Conservation (phyloP, 345 rosid genomes). For the Abelmoschus esculentus region DNA sequence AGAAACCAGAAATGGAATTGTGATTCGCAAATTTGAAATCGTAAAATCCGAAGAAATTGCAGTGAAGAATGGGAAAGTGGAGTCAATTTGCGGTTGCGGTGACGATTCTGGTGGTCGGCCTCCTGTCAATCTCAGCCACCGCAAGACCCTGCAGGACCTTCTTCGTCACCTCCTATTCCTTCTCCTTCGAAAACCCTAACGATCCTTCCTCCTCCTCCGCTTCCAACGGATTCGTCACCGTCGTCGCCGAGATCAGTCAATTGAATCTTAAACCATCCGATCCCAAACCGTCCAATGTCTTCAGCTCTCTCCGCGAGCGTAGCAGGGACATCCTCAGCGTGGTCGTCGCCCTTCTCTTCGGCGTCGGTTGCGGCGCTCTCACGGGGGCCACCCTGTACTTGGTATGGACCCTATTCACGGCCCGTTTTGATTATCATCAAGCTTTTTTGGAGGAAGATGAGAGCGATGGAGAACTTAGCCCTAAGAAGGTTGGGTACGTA, state of each 20-base stretch:
- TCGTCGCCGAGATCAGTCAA: slow-evolving; percentile 55
- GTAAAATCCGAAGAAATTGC: not conserved
- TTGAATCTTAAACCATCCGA: slow-evolving; percentile 20
- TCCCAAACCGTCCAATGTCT: slow-evolving; percentile 34
- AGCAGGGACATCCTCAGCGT: slow-evolving; percentile 84
- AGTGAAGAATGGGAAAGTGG: slow-evolving; percentile 6
- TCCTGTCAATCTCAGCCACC: slow-evolving; percentile 27
- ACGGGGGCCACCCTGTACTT: slow-evolving; percentile 51
- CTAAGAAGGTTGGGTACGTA: too few relatives aligned
- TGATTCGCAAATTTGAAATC: not conserved
- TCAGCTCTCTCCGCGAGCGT: slow-evolving; percentile 64
- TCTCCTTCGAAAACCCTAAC: slow-evolving; percentile 46
- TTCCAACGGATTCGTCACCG: slow-evolving; percentile 39
- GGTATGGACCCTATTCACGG: too few relatives aligned
- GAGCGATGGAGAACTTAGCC: slow-evolving; percentile 24
- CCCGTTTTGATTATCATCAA: too few relatives aligned
- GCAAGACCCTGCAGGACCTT: slow-evolving; percentile 51
- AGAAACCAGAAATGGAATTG: too few relatives aligned
- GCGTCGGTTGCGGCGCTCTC: slow-evolving; percentile 91
- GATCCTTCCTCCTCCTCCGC: slow-evolving; percentile 20
- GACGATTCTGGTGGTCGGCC: slow-evolving; percentile 3
- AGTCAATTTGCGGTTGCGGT: not conserved
- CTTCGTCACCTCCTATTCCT: slow-evolving; percentile 58
- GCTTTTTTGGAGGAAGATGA: slow-evolving; percentile 11
- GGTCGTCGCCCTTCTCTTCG: slow-evolving; percentile 74